Evolutionary conservation across 257 asterid species (phyloP).

Genomic region (Cynanchum wilfordii): DNA sequence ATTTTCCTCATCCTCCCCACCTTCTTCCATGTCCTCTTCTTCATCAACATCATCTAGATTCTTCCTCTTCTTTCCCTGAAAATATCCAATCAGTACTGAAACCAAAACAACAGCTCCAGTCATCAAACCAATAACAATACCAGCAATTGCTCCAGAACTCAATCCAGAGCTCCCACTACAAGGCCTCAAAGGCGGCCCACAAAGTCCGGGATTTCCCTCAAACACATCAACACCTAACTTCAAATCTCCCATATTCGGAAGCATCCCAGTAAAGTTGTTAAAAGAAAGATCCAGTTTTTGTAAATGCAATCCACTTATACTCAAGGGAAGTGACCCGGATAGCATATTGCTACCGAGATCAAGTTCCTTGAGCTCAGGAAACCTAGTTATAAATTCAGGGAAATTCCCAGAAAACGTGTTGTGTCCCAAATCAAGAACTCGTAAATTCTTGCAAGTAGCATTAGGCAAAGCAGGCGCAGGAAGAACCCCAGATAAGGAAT

Average conservation of each 20-base stretch:
- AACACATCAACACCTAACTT: slow-evolving; percentile 76
- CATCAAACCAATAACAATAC: slow-evolving; percentile 85
- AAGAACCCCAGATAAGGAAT: slow-evolving; percentile 64
- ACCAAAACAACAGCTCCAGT: slow-evolving; percentile 75
- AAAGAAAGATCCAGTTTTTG: slow-evolving; percentile 86
- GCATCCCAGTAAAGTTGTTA: slow-evolving; percentile 79
- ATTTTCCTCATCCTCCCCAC: slow-evolving; percentile 51
- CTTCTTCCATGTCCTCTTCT: slow-evolving; percentile 67
- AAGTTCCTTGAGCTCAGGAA: slow-evolving; percentile 56
- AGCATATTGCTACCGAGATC: slow-evolving; percentile 64
- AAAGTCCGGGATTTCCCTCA: slow-evolving; percentile 77
- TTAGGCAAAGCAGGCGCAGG: slow-evolving; percentile 87
- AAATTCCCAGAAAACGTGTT: slow-evolving; percentile 63
- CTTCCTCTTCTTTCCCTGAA: slow-evolving; percentile 73
- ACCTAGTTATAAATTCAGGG: slow-evolving; percentile 57
- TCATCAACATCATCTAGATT: slow-evolving; percentile 54
- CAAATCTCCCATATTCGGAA: slow-evolving; percentile 64
- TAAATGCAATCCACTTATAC: slow-evolving; percentile 41
- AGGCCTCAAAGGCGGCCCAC: slow-evolving; percentile 66
- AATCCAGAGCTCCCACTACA: slow-evolving; percentile 59
- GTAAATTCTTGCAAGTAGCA: slow-evolving; percentile 52
- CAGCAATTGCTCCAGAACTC: slow-evolving; percentile 89
- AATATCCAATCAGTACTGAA: slow-evolving; percentile 78
- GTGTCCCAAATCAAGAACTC: slow-evolving; percentile 78
- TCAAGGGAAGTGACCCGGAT: slow-evolving; percentile 64